Evolutionary conservation across 768 basidiomycete species (phyloP), one percentile per base, ranked within the genome.

Genomic region (Infundibulicybe gibba): DNA sequence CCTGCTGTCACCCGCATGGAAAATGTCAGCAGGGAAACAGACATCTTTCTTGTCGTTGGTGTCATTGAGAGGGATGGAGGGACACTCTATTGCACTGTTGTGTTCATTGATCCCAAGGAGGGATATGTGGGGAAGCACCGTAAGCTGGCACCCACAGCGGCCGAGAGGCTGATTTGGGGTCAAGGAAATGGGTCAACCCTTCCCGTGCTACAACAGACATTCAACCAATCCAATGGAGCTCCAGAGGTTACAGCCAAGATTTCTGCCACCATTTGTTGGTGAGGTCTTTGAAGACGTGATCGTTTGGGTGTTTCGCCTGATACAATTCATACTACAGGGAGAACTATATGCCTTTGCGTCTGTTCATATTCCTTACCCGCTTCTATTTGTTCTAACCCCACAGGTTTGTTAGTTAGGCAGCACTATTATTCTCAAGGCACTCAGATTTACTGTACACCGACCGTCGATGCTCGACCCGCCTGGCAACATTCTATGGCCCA

Each of bases 261-360:
- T 1, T 75, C 77, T 6, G 79, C 77, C 2, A 67, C 77, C 1
- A 79, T 82, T 35, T 82, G 81, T 54, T 81, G 81, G 81, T 77
- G 46, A 61, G 75, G 51, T 11, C 15, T 12, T 15, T 40, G 47
- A 10, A 33, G 35, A 5, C 16, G 9, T 30, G 8, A 25, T 25
- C 25, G 8, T 25, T 25, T 8, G 8, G 25, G 25, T 25, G 25
- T 25, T 25, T 8, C 8, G 8, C 8, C 25, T 25, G 8, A 25
- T 25, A 25, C 25, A 25, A 3, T 25, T 4, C 25, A 8, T 25
- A n/a, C n/a, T n/a, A 21, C 37, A 84, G 83, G 83, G 84, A 85
- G 50, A 84, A 85, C 55, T 83, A 82, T 50, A 83, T 84, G 81
- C 83, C 83, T 15, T 56, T 83, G 46, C 57, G 79, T 81, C 48